phyloP scores from a whole-genome alignment of 2,329 filamentous ascomycete species.

The Alternaria arbusti region DNA sequence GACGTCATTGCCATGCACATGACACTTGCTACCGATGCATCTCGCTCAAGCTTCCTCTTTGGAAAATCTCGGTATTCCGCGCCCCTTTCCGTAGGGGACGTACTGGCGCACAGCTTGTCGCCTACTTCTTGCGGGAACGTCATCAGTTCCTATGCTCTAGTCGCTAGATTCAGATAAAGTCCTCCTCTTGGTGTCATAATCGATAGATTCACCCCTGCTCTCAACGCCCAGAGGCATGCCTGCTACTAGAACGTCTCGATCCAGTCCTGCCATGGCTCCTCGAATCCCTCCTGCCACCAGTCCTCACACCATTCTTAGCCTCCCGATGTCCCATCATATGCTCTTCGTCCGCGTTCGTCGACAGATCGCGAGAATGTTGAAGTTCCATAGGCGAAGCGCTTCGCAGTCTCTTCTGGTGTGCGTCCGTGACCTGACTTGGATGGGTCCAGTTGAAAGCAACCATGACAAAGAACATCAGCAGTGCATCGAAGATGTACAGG shows the following conservation, averaged over 20 bases:
- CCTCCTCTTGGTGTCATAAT: background rate
- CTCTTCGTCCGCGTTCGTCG: slow-evolving; percentile 3
- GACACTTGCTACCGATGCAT: background rate
- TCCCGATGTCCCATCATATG: background rate
- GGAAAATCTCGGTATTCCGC: background rate
- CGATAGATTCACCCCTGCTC: background rate
- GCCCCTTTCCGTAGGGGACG: background rate
- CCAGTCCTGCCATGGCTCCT: background rate
- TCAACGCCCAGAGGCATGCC: background rate
- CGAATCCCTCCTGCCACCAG: background rate
- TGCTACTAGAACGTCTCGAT: background rate
- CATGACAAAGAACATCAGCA: slow-evolving; percentile 54
- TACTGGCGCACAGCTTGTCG: background rate
- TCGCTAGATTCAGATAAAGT: background rate
- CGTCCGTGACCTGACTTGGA: slow-evolving; percentile 39
- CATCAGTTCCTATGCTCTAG: background rate
- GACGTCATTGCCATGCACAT: background rate
- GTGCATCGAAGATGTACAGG: slow-evolving; percentile 55
- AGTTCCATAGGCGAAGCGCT: slow-evolving; percentile 7
- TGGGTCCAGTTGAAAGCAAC: slow-evolving; percentile 47
- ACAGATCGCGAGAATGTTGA: slow-evolving; percentile 3
- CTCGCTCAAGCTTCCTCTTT: background rate
- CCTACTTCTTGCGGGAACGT: background rate
- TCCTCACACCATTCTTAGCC: background rate
- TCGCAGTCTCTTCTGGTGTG: slow-evolving; percentile 15